These are phyloP conservation scores for Eucalyptus decipiens DNA, from an alignment of 345 rosid species.

Conservation along the genomic window DNA sequence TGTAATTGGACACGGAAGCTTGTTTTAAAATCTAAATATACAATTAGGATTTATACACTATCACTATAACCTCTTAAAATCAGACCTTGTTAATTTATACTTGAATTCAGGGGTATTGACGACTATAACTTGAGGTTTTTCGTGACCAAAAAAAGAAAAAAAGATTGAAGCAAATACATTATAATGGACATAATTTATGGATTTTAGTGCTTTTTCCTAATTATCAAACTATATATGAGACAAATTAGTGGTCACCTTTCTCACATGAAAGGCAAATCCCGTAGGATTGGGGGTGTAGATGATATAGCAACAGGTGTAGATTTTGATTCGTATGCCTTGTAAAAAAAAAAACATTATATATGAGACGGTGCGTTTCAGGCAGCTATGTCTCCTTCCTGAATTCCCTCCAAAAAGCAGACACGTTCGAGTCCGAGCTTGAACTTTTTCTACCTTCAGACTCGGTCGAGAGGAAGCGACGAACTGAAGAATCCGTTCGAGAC, in stretches of 20 bases:
- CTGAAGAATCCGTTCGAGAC: neutral
- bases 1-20: neutral
- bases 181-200: too few species aligned
- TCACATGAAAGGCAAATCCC: too few species aligned
- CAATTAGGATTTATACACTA: neutral
- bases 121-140: too few species aligned
- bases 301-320: fast-evolving
- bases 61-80: neutral
- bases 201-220: too few species aligned
- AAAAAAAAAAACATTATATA: neutral
- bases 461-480: neutral
- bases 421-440: neutral
- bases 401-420: neutral
- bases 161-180: fast-evolving
- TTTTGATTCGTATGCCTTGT: fast-evolving
- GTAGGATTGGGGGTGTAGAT: fast-evolving
- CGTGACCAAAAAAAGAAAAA: too few species aligned
- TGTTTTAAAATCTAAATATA: neutral
- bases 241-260: fast-evolving
- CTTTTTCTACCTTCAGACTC: neutral
- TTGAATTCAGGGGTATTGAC: neutral
- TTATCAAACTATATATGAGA: too few species aligned
- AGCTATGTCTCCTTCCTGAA: neutral
- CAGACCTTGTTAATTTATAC: neutral
- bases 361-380: neutral